A percentile compares a stretch with the other conserved stretches of the same genome.
Evolutionary conservation across 2,329 filamentous ascomycete genomes (phyloP).

Genomic region (Paraphaeosphaeria minitans): DNA sequence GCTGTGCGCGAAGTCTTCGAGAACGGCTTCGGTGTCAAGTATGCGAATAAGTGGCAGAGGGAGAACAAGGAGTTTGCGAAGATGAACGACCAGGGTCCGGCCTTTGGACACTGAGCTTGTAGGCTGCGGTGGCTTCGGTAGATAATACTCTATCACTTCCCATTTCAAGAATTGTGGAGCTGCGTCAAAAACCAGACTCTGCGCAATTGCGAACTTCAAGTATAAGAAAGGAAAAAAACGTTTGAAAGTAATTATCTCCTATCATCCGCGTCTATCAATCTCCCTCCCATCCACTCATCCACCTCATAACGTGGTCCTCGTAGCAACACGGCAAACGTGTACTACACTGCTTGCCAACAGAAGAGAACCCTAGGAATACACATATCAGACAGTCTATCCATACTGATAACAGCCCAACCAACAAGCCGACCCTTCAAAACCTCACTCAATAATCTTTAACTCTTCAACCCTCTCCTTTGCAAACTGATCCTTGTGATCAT

Average conservation of each 20-base stretch:
- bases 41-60: constrained; percentile 43
- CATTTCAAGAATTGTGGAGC: too few relatives aligned
- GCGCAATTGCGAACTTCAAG: too few relatives aligned
- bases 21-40: constrained; percentile 43
- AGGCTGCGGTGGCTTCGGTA: not conserved
- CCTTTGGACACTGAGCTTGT: constrained; percentile 27
- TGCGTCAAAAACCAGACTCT: too few relatives aligned
- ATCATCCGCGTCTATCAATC: not conserved
- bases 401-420: not conserved
- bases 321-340: too few relatives aligned
- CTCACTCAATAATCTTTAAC: constrained; percentile 67
- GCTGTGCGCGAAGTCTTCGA: constrained; percentile 43
- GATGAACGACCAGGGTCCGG: constrained; percentile 27
- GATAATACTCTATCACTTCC: not conserved
- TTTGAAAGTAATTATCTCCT: too few relatives aligned
- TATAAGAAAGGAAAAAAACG: too few relatives aligned
- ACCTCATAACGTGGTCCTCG: not conserved
- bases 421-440: not conserved
- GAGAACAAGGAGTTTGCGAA: constrained; percentile 45
- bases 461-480: constrained; percentile 66
- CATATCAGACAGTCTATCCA: not conserved
- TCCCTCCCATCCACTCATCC: not conserved
- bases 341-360: too few relatives aligned
- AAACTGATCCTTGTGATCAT: constrained; percentile 79
- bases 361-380: not conserved